Evolutionary conservation across 176 grass and related monocot species (phyloP).

Genomic region (Dendrocalamus sinicus): DNA sequence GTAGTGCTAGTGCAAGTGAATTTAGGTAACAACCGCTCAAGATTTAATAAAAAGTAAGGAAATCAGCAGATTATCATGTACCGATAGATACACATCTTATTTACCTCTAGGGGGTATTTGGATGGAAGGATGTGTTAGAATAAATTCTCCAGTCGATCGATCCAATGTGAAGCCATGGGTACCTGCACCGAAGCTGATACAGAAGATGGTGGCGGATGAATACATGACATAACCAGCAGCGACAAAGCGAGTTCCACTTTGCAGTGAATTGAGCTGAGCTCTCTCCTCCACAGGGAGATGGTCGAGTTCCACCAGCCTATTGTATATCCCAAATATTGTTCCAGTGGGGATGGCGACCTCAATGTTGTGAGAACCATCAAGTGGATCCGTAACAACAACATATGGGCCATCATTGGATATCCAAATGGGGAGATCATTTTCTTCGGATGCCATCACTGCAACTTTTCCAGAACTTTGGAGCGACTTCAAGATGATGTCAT

Average conservation of each 20-base stretch:
- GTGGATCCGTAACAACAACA: conserved; percentile 79
- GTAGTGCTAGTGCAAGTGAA: background rate
- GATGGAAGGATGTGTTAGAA: conserved; percentile 84
- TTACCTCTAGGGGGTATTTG: conserved; percentile 84
- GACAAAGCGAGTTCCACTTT: conserved; percentile 66
- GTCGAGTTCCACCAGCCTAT: conserved; percentile 73
- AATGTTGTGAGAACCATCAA: conserved; percentile 96
- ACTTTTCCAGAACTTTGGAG: conserved; percentile 84
- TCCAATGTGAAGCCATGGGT: conserved; percentile 89
- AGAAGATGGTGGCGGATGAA: conserved; percentile 89
- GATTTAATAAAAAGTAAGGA: background rate
- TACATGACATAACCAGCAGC: conserved; percentile 87
- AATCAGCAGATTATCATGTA: background rate
- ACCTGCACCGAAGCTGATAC: conserved; percentile 71
- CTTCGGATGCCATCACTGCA: conserved; percentile 81
- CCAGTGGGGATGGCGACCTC: conserved; percentile 94
- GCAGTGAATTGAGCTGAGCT: conserved; percentile 81
- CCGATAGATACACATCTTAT: background rate
- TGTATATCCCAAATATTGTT: conserved; percentile 90
- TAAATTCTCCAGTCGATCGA: conserved; percentile 73
- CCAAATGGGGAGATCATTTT: conserved; percentile 76
- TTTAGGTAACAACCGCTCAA: background rate
- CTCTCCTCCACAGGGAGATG: conserved; percentile 77
- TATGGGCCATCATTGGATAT: conserved; percentile 59
- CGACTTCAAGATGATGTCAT: conserved; percentile 85